phyloP scores from a whole-genome alignment of 164 flowering plant species.

The Annona cherimola region DNA sequence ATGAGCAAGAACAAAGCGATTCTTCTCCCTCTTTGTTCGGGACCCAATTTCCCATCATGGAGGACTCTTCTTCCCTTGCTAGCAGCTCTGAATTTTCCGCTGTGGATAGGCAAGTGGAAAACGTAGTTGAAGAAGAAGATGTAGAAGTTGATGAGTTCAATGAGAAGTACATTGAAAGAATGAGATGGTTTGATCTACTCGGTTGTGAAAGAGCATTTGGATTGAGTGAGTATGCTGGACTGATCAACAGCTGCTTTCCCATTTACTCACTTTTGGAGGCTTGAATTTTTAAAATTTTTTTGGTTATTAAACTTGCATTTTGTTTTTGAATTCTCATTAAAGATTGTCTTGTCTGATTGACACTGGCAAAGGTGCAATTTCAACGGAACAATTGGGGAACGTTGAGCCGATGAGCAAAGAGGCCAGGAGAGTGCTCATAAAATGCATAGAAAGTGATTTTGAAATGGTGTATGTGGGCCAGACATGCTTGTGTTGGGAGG shows the following conservation, averaged over 20 bases:
- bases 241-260: too few relatives aligned
- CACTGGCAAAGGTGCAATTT: conserved; percentile 26
- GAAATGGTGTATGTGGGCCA: conserved; percentile 58
- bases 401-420: conserved; percentile 19
- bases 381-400: conserved; percentile 20
- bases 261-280: too few relatives aligned
- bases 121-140: neutral
- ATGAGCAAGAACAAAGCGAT: neutral
- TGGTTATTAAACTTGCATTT: neutral
- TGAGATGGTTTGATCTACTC: conserved; percentile 48
- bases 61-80: conserved; percentile 1
- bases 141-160: conserved; percentile 33
- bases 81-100: neutral
- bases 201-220: conserved; percentile 39
- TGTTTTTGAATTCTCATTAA: conserved; percentile 4
- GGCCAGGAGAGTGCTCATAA: conserved; percentile 29
- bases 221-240: conserved; percentile 28
- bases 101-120: conserved; percentile 1
- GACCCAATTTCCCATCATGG: neutral
- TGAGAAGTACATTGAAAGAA: conserved; percentile 31
- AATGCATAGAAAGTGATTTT: conserved; percentile 44
- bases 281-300: too few relatives aligned
- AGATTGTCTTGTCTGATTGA: neutral
- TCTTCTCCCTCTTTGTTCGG: too few relatives aligned
- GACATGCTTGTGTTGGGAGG: conserved; percentile 60